Conservation (phyloP, 352 stramenopile species). For the Phytophthora palmivora region DNA sequence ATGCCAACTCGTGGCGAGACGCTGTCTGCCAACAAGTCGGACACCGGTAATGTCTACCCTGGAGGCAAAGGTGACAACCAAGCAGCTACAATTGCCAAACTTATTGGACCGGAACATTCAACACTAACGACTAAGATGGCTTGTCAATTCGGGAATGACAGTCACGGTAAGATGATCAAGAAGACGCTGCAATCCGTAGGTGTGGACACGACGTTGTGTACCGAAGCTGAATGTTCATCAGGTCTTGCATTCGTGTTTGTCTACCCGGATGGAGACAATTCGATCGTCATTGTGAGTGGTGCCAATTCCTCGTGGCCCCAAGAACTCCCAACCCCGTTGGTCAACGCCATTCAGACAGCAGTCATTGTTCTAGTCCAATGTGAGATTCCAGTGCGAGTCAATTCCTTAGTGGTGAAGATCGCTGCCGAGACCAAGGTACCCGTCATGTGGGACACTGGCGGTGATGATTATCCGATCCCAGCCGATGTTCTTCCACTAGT, state of each 20-base stretch:
- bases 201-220: conserved; percentile 49
- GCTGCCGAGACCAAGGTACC: conserved; percentile 23
- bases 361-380: conserved; percentile 67
- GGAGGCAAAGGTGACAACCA: conserved; percentile 83
- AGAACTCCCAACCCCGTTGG: conserved; percentile 36
- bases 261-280: conserved; percentile 77
- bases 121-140: conserved; percentile 42
- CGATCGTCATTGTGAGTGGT: conserved; percentile 77
- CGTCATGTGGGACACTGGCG: no score
- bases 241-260: conserved; percentile 80
- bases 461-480: not conserved
- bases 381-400: conserved; percentile 63
- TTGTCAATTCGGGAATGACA: no score
- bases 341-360: conserved; percentile 46
- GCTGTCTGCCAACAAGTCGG: conserved; percentile 44
- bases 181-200: conserved; percentile 26
- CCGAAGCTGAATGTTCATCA: conserved; percentile 47
- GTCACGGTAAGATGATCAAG: no score
- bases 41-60: conserved; percentile 63
- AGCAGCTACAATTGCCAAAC: conserved; percentile 53
- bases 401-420: conserved; percentile 47
- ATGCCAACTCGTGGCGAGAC: conserved; percentile 52
- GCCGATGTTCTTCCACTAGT: conserved; percentile 52
- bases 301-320: conserved; percentile 68
- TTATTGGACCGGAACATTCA: conserved; percentile 27